Conservation (phyloP, 2,329 filamentous ascomycete species). For the Talaromyces rugulosus region DNA sequence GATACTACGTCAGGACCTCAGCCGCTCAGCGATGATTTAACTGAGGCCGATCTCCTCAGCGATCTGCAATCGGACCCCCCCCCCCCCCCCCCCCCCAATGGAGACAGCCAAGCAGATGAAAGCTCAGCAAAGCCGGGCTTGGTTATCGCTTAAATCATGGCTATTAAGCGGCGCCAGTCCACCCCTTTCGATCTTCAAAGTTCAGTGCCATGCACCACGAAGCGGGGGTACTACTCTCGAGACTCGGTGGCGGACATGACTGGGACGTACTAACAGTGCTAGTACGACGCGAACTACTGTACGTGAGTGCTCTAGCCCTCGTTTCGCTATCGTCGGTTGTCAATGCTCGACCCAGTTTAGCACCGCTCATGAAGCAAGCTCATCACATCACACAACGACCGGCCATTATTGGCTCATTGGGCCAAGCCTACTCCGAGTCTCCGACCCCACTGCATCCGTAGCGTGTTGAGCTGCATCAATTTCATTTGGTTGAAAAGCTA, state of each 20-base stretch:
- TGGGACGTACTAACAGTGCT: not conserved
- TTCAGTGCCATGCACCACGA: not conserved
- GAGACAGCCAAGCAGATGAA: not conserved
- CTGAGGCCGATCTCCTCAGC: not conserved
- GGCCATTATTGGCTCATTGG: conserved; percentile 11
- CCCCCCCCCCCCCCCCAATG: no score
- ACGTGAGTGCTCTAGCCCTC: not conserved
- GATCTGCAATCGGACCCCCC: not conserved
- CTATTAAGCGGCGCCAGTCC: not conserved
- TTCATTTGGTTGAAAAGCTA: not conserved
- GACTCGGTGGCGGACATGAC: not conserved
- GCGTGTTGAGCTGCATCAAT: conserved; percentile 6
- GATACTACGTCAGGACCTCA: not conserved
- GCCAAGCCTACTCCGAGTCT: not conserved
- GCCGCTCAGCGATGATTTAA: not conserved
- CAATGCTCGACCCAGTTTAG: conserved; percentile 5
- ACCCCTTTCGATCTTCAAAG: not conserved
- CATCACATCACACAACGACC: conserved; percentile 14
- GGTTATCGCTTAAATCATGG: not conserved
- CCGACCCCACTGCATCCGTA: conserved; percentile 10
- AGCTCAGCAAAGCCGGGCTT: not conserved
- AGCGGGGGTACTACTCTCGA: not conserved
- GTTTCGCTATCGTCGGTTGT: conserved; percentile 1
- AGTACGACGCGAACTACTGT: not conserved
- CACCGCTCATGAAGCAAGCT: conserved; percentile 11